Evolutionary conservation across 108 stramenopile genomes (phyloP), one percentile per base, ranked within the genome.

Genomic region (Cyclostephanos tholiformis): DNA sequence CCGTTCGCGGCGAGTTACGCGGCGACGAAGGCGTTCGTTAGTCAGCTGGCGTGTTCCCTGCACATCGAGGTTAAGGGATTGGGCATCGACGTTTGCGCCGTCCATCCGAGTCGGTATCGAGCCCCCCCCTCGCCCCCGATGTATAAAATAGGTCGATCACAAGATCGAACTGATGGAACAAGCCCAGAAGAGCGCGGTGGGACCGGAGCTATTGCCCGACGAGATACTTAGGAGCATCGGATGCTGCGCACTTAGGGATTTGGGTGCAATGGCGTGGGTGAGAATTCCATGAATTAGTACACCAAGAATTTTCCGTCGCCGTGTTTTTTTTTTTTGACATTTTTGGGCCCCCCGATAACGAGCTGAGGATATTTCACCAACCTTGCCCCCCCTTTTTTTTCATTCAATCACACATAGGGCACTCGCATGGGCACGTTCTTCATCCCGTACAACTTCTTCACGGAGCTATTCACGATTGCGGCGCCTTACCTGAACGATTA

Each of bases 1-100:
- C 99, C 99, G 11, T 99, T 98, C 78, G 96, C 97, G 7, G 96
- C 94, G 64, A 94, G 96, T 85, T 99, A 99, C 75, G 99, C 98
- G 19, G 94, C 97, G 12, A 98, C 98, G 53, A 99, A 99, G 92
- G 98, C 98, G 8, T 99, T 98, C 88, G 89, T 99, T 16, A 88
- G 91, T 17, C 96, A 97, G 72, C 76, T 97, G 50, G 96, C 98
- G 22, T 84, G 85, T 57, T 91, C 90, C 30, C 71, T 96, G 51
- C 96, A 96, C 69, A 95, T 97, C 76, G 96, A 97, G 70, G 82
- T 97, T 35, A 65, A 86, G 56, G 64, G 75, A 11, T 70, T 92
- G 64, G 98, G 98, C 29, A 98, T 99, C 77, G 99, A 99, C 79
- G 97, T 99, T 6, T 87, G 93, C 51, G 96, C 97, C 1, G 91